phyloP scores from a whole-genome alignment of 2,329 filamentous ascomycete species.

The Fusarium redolens region DNA sequence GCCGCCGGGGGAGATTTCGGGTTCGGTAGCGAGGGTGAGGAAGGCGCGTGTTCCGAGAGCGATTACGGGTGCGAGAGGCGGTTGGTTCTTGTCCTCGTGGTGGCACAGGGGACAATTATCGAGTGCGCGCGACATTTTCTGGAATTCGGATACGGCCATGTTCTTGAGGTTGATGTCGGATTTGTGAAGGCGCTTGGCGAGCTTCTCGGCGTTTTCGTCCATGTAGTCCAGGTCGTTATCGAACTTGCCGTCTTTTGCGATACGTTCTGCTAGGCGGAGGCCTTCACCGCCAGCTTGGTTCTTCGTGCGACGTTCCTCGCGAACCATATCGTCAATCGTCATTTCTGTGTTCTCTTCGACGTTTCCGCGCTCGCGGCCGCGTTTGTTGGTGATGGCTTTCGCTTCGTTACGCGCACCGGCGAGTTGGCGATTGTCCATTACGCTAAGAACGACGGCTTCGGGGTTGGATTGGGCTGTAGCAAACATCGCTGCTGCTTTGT shows the following conservation, averaged over 20 bases:
- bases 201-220: slow-evolving; percentile 93
- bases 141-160: slow-evolving; percentile 86
- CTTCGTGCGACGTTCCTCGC: slow-evolving; percentile 88
- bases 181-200: slow-evolving; percentile 88
- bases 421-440: slow-evolving; percentile 90
- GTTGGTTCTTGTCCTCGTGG: slow-evolving; percentile 81
- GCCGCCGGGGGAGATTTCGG: slow-evolving; percentile 84
- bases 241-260: slow-evolving; percentile 92
- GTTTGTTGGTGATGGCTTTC: slow-evolving; percentile 79
- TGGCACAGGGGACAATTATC: slow-evolving; percentile 92
- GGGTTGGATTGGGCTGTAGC: slow-evolving; percentile 69
- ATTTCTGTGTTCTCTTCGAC: slow-evolving; percentile 96
- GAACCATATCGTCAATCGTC: slow-evolving; percentile 96
- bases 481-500: slow-evolving; percentile 75
- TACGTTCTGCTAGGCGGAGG: slow-evolving; percentile 86
- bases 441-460: slow-evolving; percentile 76
- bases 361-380: slow-evolving; percentile 84
- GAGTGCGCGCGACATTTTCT: slow-evolving; percentile 87
- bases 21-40: slow-evolving; percentile 88
- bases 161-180: slow-evolving; percentile 90
- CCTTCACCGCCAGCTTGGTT: slow-evolving; percentile 83
- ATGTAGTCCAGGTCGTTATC: slow-evolving; percentile 95
- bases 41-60: slow-evolving; percentile 88
- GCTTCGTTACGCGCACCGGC: slow-evolving; percentile 80
- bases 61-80: slow-evolving; percentile 85